phyloP scores from a whole-genome alignment of 1,284 basidiomycete genomes.

The Marasmius tenuissimus region DNA sequence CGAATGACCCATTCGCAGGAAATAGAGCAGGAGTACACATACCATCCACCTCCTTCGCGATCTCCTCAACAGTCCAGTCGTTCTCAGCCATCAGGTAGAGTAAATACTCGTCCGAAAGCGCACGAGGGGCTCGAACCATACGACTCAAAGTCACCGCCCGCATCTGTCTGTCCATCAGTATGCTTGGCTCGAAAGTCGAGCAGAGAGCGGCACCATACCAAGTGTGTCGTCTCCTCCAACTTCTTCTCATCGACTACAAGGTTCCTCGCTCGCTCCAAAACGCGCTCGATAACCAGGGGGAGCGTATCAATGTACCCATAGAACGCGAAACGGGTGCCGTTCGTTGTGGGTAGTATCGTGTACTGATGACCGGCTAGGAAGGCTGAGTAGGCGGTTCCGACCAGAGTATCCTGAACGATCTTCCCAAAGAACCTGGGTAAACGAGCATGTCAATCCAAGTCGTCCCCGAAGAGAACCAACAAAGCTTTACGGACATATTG shows the following conservation, averaged over 20 bases:
- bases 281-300: slow-evolving; percentile 42
- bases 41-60: neutral
- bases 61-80: neutral
- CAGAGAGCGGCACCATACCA: neutral
- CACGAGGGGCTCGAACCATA: neutral
- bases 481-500: neutral
- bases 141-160: neutral
- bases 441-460: neutral
- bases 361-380: slow-evolving; percentile 65
- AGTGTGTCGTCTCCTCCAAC: neutral
- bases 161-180: neutral
- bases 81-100: neutral
- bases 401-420: slow-evolving; percentile 13
- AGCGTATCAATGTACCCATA: slow-evolving; percentile 73
- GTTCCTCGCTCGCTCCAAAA: neutral
- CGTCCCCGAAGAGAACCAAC: too few relatives aligned
- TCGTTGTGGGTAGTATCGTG: slow-evolving; percentile 44
- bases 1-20: neutral
- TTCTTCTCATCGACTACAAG: neutral
- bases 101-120: neutral
- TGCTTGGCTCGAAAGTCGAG: neutral
- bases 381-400: slow-evolving; percentile 57
- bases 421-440: neutral
- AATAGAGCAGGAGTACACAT: neutral
- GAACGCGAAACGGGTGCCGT: slow-evolving; percentile 44